Evolutionary conservation across 768 basidiomycete species (phyloP), one percentile per base, ranked within the genome.

Genomic region (Clitopilus hobsonii): DNA sequence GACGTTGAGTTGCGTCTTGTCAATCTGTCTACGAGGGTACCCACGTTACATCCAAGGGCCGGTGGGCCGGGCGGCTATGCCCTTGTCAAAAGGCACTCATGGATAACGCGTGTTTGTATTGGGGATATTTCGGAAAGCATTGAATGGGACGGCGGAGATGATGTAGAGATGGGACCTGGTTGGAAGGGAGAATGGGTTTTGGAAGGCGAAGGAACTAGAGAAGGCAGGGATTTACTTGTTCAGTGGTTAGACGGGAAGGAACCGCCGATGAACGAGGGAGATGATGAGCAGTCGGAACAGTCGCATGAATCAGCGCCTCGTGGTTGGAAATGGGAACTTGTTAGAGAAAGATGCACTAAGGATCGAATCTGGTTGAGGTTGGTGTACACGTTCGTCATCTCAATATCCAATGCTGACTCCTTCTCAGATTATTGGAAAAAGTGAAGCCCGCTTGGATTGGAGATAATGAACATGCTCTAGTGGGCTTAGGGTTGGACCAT

Each of bases 121-220:
- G 18, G 55, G 53, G 18, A 62, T 87, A 81, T 84, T 66, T 78
- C 38, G 82, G 78, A 67, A 72, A 61, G 58, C 60, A 67, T 56
- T 60, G 64, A 59, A 23, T 59, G 55, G 27, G 38, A 61, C 38
- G 67, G 63, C 14, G 61, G 63, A 29, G 68, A 67, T 28, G 68
- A 68, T 16, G n/a, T 29, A 18, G 77, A 68, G 27, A 70, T 86
- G 22, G 86, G 86, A 5, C 77, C 79, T 14, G 87, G 86, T 2
- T 91, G 90, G 90, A 71, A 78, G 23, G 85, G 87, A 2, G 87
- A 91, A 58, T 91, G 90, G 89, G 71, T 89, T 13, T 72, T 91
- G n/a, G 87, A 91, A 67, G 84, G 82, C 1, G 87, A 89, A 53
- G 90, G 89, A 0, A 91, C 89, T 16, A 73, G 69, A 27, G 88